Conservation (phyloP, 139 green algal species). For the Asterochloris erici region DNA sequence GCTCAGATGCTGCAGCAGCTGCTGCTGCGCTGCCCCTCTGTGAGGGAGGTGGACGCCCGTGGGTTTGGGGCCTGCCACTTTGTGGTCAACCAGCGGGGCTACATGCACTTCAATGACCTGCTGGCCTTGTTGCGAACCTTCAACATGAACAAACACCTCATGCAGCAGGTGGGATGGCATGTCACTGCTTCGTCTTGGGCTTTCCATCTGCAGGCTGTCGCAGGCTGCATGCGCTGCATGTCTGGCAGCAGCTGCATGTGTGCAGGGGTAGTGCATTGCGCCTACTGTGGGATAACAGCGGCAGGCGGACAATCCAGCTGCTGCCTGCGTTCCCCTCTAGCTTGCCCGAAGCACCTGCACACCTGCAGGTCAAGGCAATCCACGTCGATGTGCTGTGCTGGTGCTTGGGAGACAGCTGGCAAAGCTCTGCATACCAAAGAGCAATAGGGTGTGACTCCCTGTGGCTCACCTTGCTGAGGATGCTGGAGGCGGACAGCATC, state of each 20-base stretch:
- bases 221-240: too few species aligned
- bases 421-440: background rate
- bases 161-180: too few species aligned
- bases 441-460: conserved; percentile 2
- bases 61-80: background rate
- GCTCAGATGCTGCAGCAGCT: background rate
- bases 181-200: too few species aligned
- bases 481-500: background rate
- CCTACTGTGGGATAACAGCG: too few species aligned
- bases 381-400: background rate
- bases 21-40: background rate
- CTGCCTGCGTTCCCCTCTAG: too few species aligned
- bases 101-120: conserved; percentile 6
- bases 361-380: conserved; percentile 4
- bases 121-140: background rate
- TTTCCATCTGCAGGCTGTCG: too few species aligned
- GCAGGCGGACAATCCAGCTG: too few species aligned
- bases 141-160: background rate
- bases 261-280: too few species aligned
- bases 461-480: conserved; percentile 6
- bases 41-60: conserved; percentile 1
- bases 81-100: background rate
- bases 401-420: background rate
- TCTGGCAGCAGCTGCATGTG: too few species aligned
- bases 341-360: too few species aligned